Evolutionary conservation across 305 asterid species (phyloP).

Genomic region (Caryopteris hybrid): DNA sequence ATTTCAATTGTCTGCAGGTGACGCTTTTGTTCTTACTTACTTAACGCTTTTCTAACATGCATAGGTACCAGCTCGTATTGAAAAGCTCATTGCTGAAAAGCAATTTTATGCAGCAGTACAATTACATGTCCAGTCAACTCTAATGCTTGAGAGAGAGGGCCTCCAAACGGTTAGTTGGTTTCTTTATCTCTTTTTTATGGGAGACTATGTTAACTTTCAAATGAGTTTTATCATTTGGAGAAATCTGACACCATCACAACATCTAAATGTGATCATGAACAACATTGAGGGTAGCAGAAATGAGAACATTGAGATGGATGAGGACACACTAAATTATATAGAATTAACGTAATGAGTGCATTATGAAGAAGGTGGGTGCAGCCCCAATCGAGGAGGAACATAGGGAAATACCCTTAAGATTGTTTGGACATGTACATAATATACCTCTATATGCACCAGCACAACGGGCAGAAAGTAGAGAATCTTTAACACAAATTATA

Average conservation of each 20-base stretch:
- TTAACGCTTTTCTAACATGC: conserved; percentile 21
- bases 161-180: conserved; percentile 82
- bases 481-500: too few relatives aligned
- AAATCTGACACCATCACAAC: conserved; percentile 4
- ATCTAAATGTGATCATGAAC: background rate
- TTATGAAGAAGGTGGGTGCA: background rate
- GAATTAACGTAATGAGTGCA: background rate
- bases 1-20: conserved; percentile 6
- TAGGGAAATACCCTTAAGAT: background rate
- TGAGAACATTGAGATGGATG: background rate
- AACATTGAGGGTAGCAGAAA: background rate
- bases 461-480: background rate
- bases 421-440: background rate
- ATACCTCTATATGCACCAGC: background rate
- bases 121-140: conserved; percentile 81
- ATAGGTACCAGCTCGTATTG: conserved; percentile 96
- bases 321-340: background rate
- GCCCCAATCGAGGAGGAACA: background rate
- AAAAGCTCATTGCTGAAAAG: conserved; percentile 87
- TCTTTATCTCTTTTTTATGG: conserved; percentile 1
- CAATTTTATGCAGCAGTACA: conserved; percentile 99
- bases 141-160: conserved; percentile 99
- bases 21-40: conserved; percentile 15
- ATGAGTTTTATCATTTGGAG: background rate
- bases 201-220: conserved; percentile 6